Evolutionary conservation across 257 asterid species (phyloP), one percentile per base, ranked within the genome.

Genomic region (Anisodus tanguticus): DNA sequence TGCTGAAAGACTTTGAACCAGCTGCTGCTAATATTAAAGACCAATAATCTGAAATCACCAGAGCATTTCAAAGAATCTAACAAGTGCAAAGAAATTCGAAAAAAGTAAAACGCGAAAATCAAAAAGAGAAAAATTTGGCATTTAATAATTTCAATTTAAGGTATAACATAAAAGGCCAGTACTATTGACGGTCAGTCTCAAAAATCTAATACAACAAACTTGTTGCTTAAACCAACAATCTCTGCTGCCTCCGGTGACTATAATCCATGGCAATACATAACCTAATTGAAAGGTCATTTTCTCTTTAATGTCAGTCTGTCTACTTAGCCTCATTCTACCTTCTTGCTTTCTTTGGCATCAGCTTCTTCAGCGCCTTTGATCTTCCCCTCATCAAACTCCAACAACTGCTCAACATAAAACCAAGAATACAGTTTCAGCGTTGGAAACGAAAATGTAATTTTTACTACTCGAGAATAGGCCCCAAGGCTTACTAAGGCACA

Each of bases 341-440:
- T 82, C 85, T 85, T 85, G 85, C 57, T 85, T 60, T 82, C 78
- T 85, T 60, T 59, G 55, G 67, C 85, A 1, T 63, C 87, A 0
- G 26, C 71, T 47, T 19, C 85, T 62, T 72, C 82, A 13, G 72
- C 39, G 19, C 1, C 80, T 17, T 77, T 60, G 0, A 84, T 64
- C 37, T 85, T 85, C 9, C 85, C 83, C 54, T 85, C 87, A 4
- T 85, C 87, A 22, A 85, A 81, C 87, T 71, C 87, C 87, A 85
- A 66, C 85, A 85, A 72, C 87, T 85, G 87, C 71, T 70, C 58
- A 71, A 2, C 16, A 41, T 31, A 31, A 9, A 6, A 37, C 26
- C 70, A 68, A 31, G 12, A 54, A 84, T 5, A 79, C 22, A 35
- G 15, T 15, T 55, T 79, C 71, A 68, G 66, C 17, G 2, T 68